Conservation (phyloP, 345 rosid genomes). For the Draba incana region DNA sequence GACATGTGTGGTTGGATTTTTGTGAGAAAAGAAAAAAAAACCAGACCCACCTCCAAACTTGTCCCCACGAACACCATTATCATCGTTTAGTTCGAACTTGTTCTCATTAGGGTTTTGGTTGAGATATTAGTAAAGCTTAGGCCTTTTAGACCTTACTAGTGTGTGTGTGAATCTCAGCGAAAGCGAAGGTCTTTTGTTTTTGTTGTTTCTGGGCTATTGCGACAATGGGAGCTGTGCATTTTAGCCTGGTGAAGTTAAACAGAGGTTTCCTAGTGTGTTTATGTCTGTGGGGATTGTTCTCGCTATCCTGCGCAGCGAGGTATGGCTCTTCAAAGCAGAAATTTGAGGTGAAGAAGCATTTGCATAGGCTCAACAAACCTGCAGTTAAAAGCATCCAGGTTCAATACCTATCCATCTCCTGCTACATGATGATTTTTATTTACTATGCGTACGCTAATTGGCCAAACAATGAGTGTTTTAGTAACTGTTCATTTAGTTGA, state of each 20-base stretch:
- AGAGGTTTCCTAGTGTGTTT: conserved; percentile 44
- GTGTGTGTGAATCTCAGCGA: conserved; percentile 35
- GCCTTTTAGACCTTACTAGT: conserved; percentile 24
- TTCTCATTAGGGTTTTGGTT: conserved; percentile 4
- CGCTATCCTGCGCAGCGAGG: conserved; percentile 59
- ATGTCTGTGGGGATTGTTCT: conserved; percentile 52
- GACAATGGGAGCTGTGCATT: conserved; percentile 45
- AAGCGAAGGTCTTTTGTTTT: conserved; percentile 10
- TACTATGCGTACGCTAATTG: not conserved
- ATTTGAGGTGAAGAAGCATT: conserved; percentile 74
- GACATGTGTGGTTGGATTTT: conserved; percentile 45
- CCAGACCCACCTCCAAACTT: conserved; percentile 44
- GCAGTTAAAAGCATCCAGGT: conserved; percentile 83
- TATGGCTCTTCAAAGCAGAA: conserved; percentile 61
- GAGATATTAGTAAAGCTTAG: conserved; percentile 7
- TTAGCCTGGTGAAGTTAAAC: conserved; percentile 34
- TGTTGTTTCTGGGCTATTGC: conserved; percentile 30
- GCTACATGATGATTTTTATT: conserved; percentile 11
- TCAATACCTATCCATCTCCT: conserved; percentile 1
- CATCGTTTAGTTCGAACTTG: conserved; percentile 29
- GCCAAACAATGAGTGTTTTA: conserved; percentile 5
- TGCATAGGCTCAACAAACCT: conserved; percentile 86
- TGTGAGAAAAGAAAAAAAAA: conserved; percentile 35
- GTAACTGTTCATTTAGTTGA: not conserved
- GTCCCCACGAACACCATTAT: conserved; percentile 26